Base-by-base conservation (phyloP, 2,329 filamentous ascomycete genomes). In the Penicillium sp. region DNA sequence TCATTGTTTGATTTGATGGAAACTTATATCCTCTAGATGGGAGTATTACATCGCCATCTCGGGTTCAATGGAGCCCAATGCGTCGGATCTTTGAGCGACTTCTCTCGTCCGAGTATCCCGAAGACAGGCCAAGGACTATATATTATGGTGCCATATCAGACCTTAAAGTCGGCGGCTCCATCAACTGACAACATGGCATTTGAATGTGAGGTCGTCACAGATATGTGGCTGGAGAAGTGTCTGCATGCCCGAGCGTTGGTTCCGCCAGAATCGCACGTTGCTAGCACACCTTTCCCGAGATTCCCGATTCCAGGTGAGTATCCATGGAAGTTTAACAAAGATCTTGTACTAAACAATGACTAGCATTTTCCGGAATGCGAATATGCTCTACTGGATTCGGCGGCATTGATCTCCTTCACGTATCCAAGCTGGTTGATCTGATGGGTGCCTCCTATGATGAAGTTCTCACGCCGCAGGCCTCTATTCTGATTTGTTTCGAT, bases 151-250 rank as follows among this genome's bases (percentile, higher is more conserved):
- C 74, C 76, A 10, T 74, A 75, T 58, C 73, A 71, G 53, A 69
- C 69, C 16, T 67, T 74, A 8, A 65, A 60, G 50, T 64, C 67
- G 3, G 60, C 72, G 4, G 60, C 75, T 26, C 75, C 75, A 23
- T 75, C 72, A 2, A 74, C 73, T 2, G 74, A 77, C 48, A 74
- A 77, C 44, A 64, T 75, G 54, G 74, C 71, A 1, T 73, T 75
- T 23, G 74, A 78, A 61, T 77, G 80, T 54, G 73, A 80, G 48
- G 69, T 81, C 14, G 87, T 96, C 31, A 98, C 92, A 11, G 92
- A 96, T 70, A 96, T 95, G 82, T 99, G 93, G 84, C 82, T 99
- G 52, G 95, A 99, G 76, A 86, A 87, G 48, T 98, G 93, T 71
- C 79, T 99, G 39, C 87, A 93, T 70, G 85, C 85, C 62, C 95